Conservation (phyloP, 306 rosid species). For the Elaeagnus macrophylla region DNA sequence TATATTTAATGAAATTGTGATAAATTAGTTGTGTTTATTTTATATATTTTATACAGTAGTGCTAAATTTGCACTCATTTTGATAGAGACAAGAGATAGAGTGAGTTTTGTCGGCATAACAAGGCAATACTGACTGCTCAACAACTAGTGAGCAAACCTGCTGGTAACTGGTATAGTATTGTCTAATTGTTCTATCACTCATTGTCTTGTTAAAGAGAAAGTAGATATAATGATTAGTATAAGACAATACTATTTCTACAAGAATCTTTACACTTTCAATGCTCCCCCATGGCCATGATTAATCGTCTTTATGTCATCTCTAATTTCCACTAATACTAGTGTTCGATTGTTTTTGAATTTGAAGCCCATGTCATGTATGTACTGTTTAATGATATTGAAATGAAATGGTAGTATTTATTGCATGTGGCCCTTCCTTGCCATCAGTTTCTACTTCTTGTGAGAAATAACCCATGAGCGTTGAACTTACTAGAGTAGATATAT, state of each 20-base stretch:
- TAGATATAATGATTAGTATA: slow-evolving; percentile 69
- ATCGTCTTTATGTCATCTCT: slow-evolving; percentile 24
- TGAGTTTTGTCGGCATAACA: slow-evolving; percentile 73
- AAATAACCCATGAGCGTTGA: no score
- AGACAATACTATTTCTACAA: slow-evolving; percentile 74
- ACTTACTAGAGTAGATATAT: no score
- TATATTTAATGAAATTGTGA: no score
- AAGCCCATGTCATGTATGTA: slow-evolving; percentile 20
- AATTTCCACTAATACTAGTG: slow-evolving; percentile 31
- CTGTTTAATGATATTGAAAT: slow-evolving; percentile 25
- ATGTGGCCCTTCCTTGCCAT: slow-evolving; percentile 21
- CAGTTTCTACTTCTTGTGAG: slow-evolving; percentile 12
- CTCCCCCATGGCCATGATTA: slow-evolving; percentile 58
- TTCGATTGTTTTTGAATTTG: slow-evolving; percentile 37
- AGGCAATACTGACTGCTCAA: slow-evolving; percentile 81
- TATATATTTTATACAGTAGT: slow-evolving; percentile 21
- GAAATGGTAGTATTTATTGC: slow-evolving; percentile 21
- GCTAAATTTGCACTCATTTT: slow-evolving; percentile 29
- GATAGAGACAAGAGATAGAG: slow-evolving; percentile 29
- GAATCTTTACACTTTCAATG: slow-evolving; percentile 75
- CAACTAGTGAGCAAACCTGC: slow-evolving; percentile 43
- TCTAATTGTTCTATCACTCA: slow-evolving; percentile 44
- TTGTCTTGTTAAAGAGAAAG: slow-evolving; percentile 49
- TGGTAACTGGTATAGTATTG: slow-evolving; percentile 41
- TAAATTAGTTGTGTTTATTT: no score